Evolutionary conservation across 2,329 filamentous ascomycete species (phyloP).

Genomic region (Pseudogymnoascus sp.): DNA sequence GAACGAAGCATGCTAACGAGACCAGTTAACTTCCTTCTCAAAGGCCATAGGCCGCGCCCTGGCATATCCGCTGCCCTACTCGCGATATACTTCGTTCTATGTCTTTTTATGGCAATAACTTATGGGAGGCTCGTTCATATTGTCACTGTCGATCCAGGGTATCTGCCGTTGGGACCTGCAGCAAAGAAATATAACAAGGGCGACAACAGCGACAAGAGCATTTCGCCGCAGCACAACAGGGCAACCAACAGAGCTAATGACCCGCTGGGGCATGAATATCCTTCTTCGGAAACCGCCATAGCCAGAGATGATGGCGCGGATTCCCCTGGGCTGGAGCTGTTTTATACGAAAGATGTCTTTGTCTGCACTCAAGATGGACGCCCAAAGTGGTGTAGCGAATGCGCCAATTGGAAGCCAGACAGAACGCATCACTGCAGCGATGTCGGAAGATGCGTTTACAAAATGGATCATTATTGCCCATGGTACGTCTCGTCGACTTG

Average conservation of each 20-base stretch:
- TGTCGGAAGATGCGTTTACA: constrained; percentile 69
- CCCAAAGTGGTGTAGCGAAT: constrained; percentile 80
- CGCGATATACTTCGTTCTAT: constrained; percentile 62
- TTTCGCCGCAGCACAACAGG: constrained; percentile 20
- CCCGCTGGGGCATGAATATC: neutral
- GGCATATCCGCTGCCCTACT: constrained; percentile 61
- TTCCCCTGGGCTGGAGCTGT: constrained; percentile 60
- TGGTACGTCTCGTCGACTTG: constrained; percentile 43
- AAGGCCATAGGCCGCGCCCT: constrained; percentile 33
- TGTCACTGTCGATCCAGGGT: constrained; percentile 63
- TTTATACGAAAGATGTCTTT: constrained; percentile 78
- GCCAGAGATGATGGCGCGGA: constrained; percentile 38
- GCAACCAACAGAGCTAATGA: constrained; percentile 13
- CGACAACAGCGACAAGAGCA: constrained; percentile 21
- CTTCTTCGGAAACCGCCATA: constrained; percentile 19
- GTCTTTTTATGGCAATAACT: constrained; percentile 55
- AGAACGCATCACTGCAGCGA: constrained; percentile 81
- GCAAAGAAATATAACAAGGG: constrained; percentile 21
- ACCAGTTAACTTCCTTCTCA: constrained; percentile 65
- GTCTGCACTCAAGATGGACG: constrained; percentile 73
- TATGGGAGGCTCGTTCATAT: constrained; percentile 65
- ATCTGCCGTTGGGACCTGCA: constrained; percentile 55
- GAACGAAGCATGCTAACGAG: constrained; percentile 13
- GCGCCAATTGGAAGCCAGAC: constrained; percentile 81
- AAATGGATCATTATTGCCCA: constrained; percentile 95